Evolutionary conservation across 2,329 filamentous ascomycete genomes (phyloP), one percentile per base, ranked within the genome.

Genomic region (Phyllosticta paracitricarpa): DNA sequence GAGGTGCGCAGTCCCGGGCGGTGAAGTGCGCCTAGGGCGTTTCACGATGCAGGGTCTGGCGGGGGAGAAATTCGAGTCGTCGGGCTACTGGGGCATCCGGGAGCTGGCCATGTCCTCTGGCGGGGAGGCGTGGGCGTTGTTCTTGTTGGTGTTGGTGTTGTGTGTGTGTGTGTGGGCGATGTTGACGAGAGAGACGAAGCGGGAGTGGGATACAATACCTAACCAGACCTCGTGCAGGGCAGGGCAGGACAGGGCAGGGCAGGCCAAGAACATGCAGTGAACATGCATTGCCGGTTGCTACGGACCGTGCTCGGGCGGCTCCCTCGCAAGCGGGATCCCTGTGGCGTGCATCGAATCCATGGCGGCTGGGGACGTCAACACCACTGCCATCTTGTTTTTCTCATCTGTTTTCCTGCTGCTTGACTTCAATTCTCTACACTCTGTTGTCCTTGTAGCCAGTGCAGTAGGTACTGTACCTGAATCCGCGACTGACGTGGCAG

Each of bases 81-180:
- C 52, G 19, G 19, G 19, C 19, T 67, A 61, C 63, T 70, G 54
- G 40, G 40, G 59, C 54, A 51, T 30, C 22, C 53, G 53, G 24
- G 10, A 17, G 35, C 40, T 40, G 54, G 51, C 59, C 59, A 61
- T 61, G 25, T 61, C 59, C 35, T 33, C 30, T n/a, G 22, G 53
- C 58, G 35, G 35, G 33, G 33, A 19, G 35, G 58, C 58, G 58
- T 17, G 28, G 58, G 24, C 33, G 56, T n/a, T 30, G 30, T 5
- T 51, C 51, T 40, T 48, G 52, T 28, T 17, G 51, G 33, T 51
- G 57, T 51, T 40, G 28, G 25, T 40, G 33, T 40, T 33, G 51
- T 26, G 57, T 54, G 24, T 51, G 30, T 48, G 19, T 22, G 19
- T 22, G 53, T 22, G 26, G 30, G 22, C 26, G 25, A 40, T 28